Conservation (phyloP, 2,329 filamentous ascomycete species). For the Waltergamsia citrina region DNA sequence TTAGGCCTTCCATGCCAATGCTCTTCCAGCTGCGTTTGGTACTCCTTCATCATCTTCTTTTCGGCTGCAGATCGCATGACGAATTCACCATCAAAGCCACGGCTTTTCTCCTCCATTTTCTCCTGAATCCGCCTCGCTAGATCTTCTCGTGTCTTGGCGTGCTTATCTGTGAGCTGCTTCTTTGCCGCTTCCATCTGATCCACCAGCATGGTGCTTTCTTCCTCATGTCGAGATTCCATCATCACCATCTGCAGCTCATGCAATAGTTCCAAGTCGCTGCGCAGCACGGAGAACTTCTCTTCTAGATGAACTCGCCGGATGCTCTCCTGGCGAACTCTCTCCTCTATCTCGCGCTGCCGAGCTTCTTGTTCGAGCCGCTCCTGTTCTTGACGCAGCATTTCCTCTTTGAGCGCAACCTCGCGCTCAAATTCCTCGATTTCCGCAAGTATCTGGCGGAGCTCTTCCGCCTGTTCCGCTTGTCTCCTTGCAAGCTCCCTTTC, state of each 20-base stretch:
- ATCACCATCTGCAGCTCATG: conserved; percentile 30
- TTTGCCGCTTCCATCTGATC: conserved; percentile 12
- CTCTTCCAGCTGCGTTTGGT: conserved; percentile 23
- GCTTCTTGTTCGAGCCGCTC: conserved; percentile 24
- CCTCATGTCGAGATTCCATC: conserved; percentile 26
- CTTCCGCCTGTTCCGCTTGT: conserved; percentile 23
- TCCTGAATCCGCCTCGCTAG: conserved; percentile 13
- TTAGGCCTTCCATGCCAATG: conserved; percentile 27
- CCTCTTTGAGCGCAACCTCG: conserved; percentile 31
- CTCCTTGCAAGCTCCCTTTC: conserved; percentile 14
- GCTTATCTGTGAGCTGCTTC: conserved; percentile 19
- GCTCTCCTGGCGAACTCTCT: conserved; percentile 28
- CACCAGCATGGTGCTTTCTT: conserved; percentile 18
- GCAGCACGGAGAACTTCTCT: conserved; percentile 26
- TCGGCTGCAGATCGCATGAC: conserved; percentile 29
- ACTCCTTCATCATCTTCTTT: conserved; percentile 30
- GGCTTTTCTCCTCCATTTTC: conserved; percentile 22
- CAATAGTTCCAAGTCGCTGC: conserved; percentile 23
- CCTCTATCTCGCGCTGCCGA: conserved; percentile 23
- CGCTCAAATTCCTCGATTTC: conserved; percentile 39
- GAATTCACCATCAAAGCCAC: conserved; percentile 28
- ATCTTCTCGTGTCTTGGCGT: conserved; percentile 20
- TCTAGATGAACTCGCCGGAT: conserved; percentile 27
- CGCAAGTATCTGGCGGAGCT: conserved; percentile 27
- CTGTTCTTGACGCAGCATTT: conserved; percentile 26